Evolutionary conservation across 2,329 filamentous ascomycete species (phyloP), one percentile per base, ranked within the genome.

Genomic region (Parasarocladium wereldwijsianum): DNA sequence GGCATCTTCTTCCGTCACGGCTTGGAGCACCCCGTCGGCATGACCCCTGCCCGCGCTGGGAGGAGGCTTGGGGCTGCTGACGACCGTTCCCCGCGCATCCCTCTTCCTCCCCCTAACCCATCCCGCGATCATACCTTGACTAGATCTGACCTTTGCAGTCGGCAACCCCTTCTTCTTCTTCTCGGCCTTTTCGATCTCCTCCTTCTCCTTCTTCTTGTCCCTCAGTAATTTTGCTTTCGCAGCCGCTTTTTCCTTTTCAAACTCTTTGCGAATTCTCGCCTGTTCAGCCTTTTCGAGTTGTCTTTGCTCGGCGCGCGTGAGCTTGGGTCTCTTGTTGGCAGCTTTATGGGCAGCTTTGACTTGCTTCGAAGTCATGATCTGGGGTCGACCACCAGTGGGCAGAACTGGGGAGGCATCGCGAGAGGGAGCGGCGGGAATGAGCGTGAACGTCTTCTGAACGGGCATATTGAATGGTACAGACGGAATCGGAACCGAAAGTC

Each of bases 181-280:
- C 30, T 54, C 58, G n/a, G 64, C 58, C 25, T 49, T 52, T 34
- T 63, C 60, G 6, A 55, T 57, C 16, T 55, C 45, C 28, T 68
- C 66, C 41, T 64, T 70, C 11, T 59, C 63, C 35, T 59, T 64
- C 45, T 69, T 72, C 48, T 60, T 66, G 22, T 74, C 69, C 15
- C 68, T 49, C 3, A 58, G 57, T 7, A 55, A 44, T 31, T 55
- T 58, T 2, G 69, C 69, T 34, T 62, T 62, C 3, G 54, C 51
- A 12, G 59, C 52, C 2, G 57, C 53, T 38, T 55, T 59, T 40
- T 61, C 64, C 44, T 57, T 61, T 40, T 64, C 64, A 15, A 61
- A 54, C 41, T 65, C 64, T 42, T 59, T 60, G 4, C 58, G 51
- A 20, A 69, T 67, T n/a, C 61, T 54, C 33, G 70, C 65, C 38